Evolutionary conservation across 2,329 filamentous ascomycete species (phyloP), one percentile per base, ranked within the genome.

Genomic region (Pseudocercospora eumusae): DNA sequence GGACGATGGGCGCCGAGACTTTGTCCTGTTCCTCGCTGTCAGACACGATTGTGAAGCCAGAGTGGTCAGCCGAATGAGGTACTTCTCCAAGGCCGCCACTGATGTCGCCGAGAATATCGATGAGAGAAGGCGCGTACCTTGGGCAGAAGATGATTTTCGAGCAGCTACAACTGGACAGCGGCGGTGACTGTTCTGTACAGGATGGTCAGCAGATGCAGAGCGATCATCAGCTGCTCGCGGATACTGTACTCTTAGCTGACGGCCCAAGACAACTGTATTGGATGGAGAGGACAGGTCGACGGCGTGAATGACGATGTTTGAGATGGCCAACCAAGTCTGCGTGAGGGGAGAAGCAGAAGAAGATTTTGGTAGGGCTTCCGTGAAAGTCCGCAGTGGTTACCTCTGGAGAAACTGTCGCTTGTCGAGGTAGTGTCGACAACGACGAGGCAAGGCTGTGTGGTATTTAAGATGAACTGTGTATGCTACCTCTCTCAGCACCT

Each of bases 1-100:
- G 1, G 44, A 40, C 36, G n/a, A 18, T 40, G 15, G 36, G n/a
- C 36, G 36, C 36, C 36, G 36, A 18, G 36, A 18, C 36, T 40
- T 18, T 8, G 36, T 40, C n/a, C 36, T 40, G 36, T 18, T 40
- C n/a, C 23, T 21, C 44, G 23, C 18, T 23, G 44, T 47, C 44
- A 21, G 20, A 47, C 23, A 47, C 11, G 44, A 47, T 47, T 20
- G 36, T 40, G 36, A 40, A 40, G 36, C 36, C 36, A 40, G 13
- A 40, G 36, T 40, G 36, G 36, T 40, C 36, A 40, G 23, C 49
- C 25, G 49, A 31, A 53, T 53, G n/a, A 53, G 49, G 15, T 27
- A 18, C 31, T 11, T 4, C 20, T 27, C 25, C 31, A 27, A 15
- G 25, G 31, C 6, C 10, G 49, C 49, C 49, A 31, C 3, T 49